Conservation (phyloP, 148 eudicot species). For the Camellia lanceoleosa region DNA sequence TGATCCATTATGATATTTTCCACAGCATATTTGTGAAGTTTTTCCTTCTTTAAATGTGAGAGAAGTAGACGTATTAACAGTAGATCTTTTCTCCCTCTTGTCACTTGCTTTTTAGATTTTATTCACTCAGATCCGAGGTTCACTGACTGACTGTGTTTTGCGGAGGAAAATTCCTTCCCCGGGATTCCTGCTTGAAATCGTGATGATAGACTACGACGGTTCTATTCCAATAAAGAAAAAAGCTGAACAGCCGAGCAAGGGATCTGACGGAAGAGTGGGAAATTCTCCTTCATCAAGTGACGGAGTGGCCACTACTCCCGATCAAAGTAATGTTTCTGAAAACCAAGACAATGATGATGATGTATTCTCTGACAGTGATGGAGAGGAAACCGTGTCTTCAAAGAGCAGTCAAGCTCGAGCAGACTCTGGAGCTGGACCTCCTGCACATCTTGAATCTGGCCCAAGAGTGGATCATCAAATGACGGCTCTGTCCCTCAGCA, state of each 20-base stretch:
- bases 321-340: conserved; percentile 26
- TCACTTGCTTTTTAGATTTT: background rate
- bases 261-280: conserved; percentile 31
- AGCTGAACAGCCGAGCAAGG: conserved; percentile 20
- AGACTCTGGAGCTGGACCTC: conserved; percentile 20
- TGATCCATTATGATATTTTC: background rate
- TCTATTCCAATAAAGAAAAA: conserved; percentile 38
- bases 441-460: conserved; percentile 23
- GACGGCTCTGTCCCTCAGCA: conserved; percentile 35
- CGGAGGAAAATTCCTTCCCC: conserved; percentile 91
- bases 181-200: conserved; percentile 77
- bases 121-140: conserved; percentile 8
- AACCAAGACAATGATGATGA: conserved; percentile 57
- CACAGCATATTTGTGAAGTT: background rate
- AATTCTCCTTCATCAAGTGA: conserved; percentile 31
- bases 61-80: background rate
- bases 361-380: conserved; percentile 88
- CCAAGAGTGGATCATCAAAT: conserved; percentile 15
- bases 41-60: background rate
- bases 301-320: conserved; percentile 23
- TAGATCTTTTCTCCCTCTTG: background rate
- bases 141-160: background rate
- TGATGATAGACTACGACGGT: conserved; percentile 77
- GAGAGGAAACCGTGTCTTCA: conserved; percentile 57
- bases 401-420: conserved; percentile 29